Conservation (phyloP, 192 early-diverging fungal species). For the Linnemannia elongata region DNA sequence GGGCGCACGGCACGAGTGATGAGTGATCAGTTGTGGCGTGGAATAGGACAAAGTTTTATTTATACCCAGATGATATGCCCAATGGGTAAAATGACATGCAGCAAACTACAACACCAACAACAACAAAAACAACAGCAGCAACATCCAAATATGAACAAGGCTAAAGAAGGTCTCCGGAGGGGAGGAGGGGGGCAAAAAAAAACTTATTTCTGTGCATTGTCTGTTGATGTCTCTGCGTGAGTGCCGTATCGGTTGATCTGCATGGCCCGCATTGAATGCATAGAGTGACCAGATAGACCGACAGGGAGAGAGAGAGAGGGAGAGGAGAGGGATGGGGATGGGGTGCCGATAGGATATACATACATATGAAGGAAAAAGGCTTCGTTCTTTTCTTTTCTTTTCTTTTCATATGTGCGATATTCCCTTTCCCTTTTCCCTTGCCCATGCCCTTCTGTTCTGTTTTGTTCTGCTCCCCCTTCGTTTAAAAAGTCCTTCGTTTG, state of each 20-base stretch:
- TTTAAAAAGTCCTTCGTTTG: not conserved
- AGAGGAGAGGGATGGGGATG: too few species aligned
- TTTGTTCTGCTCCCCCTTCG: too few species aligned
- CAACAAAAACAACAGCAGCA: not conserved
- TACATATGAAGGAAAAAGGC: not conserved
- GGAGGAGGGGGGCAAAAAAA: not conserved
- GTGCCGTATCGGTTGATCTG: constrained; percentile 3
- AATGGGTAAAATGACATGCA: constrained; percentile 3
- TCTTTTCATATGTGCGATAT: too few species aligned
- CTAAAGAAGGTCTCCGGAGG: not conserved
- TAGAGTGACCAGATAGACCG: not conserved
- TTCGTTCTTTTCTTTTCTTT: not conserved
- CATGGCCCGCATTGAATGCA: not conserved
- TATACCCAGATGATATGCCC: not conserved
- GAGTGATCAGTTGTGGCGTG: not conserved
- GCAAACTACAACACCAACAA: not conserved
- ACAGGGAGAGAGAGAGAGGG: too few species aligned
- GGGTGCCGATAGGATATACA: too few species aligned
- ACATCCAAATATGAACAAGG: not conserved
- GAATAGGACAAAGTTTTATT: not conserved
- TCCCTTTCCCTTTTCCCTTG: too few species aligned
- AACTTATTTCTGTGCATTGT: not conserved
- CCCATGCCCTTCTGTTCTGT: too few species aligned
- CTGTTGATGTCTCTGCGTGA: too few species aligned
- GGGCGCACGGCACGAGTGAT: not conserved